These are phyloP conservation scores for Ceratobasidium sp. DNA, from an alignment of 1,284 basidiomycete genomes.

Conservation along the genomic window DNA sequence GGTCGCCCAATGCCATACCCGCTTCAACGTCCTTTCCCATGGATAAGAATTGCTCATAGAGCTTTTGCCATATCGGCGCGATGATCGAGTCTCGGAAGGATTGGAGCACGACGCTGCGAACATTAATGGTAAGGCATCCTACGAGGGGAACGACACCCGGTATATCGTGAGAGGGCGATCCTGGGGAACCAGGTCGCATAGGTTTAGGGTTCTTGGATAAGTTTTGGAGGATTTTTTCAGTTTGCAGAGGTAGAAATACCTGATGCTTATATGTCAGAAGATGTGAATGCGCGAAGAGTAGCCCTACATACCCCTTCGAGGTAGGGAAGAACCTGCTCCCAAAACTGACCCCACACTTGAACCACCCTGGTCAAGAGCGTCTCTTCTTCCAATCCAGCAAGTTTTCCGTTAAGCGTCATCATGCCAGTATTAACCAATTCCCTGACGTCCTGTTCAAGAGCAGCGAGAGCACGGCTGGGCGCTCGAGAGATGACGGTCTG, in stretches of 20 bases:
- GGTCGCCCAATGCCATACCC: slow-evolving; percentile 56
- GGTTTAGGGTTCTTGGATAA: slow-evolving; percentile 71
- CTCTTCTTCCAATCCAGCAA: slow-evolving; percentile 76
- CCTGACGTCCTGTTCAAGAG: slow-evolving; percentile 80
- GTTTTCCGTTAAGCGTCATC: slow-evolving; percentile 89
- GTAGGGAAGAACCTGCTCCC: slow-evolving; percentile 91
- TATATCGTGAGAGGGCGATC: slow-evolving; percentile 28
- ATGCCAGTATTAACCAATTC: slow-evolving; percentile 90
- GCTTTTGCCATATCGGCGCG: slow-evolving; percentile 66
- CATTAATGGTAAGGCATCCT: slow-evolving; percentile 67
- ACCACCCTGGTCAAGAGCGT: slow-evolving; percentile 80
- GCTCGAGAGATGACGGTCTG: slow-evolving; percentile 57
- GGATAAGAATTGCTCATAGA: slow-evolving; percentile 65
- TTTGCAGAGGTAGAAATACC: slow-evolving; percentile 81
- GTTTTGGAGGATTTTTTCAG: slow-evolving; percentile 71
- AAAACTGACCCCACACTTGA: slow-evolving; percentile 94
- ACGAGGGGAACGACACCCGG: slow-evolving; percentile 27
- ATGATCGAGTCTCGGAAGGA: slow-evolving; percentile 85
- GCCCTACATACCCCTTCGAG: slow-evolving; percentile 75
- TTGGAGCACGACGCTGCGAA: slow-evolving; percentile 79
- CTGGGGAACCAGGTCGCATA: slow-evolving; percentile 57
- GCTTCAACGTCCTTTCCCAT: slow-evolving; percentile 47
- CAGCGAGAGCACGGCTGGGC: slow-evolving; percentile 56
- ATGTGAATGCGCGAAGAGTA: not conserved
- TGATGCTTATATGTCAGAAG: slow-evolving; percentile 49